These are phyloP conservation scores for Thalassiosira profunda DNA, from an alignment of 108 stramenopile genomes.

Conservation along the genomic window DNA sequence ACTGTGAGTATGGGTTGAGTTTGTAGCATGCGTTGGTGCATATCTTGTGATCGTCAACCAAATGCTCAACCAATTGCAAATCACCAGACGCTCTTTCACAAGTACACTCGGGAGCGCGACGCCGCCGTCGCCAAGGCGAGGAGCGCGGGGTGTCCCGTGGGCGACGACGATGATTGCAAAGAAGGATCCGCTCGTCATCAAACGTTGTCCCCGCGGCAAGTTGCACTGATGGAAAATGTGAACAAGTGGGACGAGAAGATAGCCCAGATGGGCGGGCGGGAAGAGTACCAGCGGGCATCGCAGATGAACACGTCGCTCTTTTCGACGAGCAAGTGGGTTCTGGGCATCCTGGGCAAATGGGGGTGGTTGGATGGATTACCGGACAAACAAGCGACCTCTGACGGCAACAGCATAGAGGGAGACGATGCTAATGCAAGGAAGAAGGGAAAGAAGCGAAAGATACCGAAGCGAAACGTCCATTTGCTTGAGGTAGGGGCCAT, in stretches of 20 bases:
- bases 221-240: slow-evolving; percentile 32
- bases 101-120: slow-evolving; percentile 70
- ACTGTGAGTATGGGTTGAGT: no score
- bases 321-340: slow-evolving; percentile 90
- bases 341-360: slow-evolving; percentile 67
- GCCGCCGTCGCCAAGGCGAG: slow-evolving; percentile 45
- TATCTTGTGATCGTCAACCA: no score
- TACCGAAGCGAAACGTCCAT: slow-evolving; percentile 50
- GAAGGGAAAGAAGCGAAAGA: slow-evolving; percentile 21
- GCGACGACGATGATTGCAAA: slow-evolving; percentile 30
- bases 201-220: background rate
- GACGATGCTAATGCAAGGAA: slow-evolving; percentile 3
- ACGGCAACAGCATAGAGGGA: background rate
- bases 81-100: slow-evolving; percentile 85
- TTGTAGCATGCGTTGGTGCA: no score
- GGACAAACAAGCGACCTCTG: no score
- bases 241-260: slow-evolving; percentile 54
- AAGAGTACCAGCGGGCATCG: slow-evolving; percentile 87
- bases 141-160: slow-evolving; percentile 5
- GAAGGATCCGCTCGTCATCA: background rate
- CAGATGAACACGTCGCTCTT: slow-evolving; percentile 85
- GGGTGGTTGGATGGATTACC: slow-evolving; percentile 86
- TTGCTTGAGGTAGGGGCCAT: slow-evolving; percentile 97
- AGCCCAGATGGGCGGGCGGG: slow-evolving; percentile 67
- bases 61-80: no score